Percentiles rank a stretch among this genome's conserved stretches.
Evolutionary conservation across 2,329 filamentous ascomycete species (phyloP).

Genomic region (Pseudocercospora vitis): DNA sequence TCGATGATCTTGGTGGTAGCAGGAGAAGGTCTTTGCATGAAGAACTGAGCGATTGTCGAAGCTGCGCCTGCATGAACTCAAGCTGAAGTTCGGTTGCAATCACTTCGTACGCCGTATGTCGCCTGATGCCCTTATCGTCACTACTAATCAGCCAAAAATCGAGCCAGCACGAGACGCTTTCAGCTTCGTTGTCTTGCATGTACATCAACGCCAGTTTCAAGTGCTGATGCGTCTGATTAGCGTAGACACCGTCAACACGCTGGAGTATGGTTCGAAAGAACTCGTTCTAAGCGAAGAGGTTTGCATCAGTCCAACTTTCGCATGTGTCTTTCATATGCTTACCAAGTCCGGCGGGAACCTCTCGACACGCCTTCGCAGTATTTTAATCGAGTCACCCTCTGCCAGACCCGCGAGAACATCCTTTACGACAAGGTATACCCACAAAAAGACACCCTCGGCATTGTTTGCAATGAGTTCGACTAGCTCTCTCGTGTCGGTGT

Average conservation of each 20-base stretch:
- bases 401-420: background rate
- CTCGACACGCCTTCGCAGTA: background rate
- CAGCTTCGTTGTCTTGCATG: background rate
- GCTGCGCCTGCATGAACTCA: background rate
- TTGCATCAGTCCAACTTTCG: background rate
- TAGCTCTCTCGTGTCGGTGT: background rate
- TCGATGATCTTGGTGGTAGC: background rate
- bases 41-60: background rate
- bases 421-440: background rate
- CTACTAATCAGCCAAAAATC: background rate
- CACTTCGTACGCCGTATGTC: background rate
- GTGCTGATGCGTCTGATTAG: background rate
- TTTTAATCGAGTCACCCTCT: background rate
- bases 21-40: background rate
- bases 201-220: background rate
- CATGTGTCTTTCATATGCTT: background rate
- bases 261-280: background rate
- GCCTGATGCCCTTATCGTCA: background rate
- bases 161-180: background rate
- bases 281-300: background rate
- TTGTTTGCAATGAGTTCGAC: background rate
- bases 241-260: background rate
- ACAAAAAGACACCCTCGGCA: background rate
- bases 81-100: background rate
- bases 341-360: background rate